These are phyloP conservation scores for Colletotrichum incanum DNA, from an alignment of 2,329 filamentous ascomycete genomes.

Conservation along the genomic window DNA sequence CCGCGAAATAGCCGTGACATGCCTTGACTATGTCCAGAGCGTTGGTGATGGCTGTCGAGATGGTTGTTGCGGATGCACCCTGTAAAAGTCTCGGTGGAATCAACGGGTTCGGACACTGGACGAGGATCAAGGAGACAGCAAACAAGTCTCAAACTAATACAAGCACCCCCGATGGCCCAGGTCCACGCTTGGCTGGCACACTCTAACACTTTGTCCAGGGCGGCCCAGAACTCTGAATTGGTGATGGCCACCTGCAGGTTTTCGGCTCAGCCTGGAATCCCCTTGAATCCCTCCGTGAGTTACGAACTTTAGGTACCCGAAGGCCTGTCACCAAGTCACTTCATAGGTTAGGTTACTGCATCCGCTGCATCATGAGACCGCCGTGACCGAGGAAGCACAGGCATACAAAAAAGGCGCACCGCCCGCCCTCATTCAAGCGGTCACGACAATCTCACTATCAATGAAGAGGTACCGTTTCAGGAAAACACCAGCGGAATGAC, in stretches of 20 bases:
- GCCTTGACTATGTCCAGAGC: neutral
- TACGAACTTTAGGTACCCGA: slow-evolving; percentile 15
- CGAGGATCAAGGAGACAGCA: slow-evolving; percentile 36
- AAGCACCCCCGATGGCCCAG: slow-evolving; percentile 14
- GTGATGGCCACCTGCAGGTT: slow-evolving; percentile 28
- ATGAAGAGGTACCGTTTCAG: neutral
- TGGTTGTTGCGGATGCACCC: slow-evolving; percentile 22
- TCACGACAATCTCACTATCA: neutral
- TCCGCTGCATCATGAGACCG: slow-evolving; percentile 17
- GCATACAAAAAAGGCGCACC: neutral
- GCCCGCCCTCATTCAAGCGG: neutral
- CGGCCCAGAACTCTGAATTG: slow-evolving; percentile 40
- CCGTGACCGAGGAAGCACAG: neutral
- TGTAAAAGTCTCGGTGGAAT: neutral
- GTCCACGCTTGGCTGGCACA: slow-evolving; percentile 33
- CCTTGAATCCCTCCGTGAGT: slow-evolving; percentile 21
- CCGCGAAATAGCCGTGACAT: neutral
- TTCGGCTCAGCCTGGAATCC: slow-evolving; percentile 31
- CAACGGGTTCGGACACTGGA: slow-evolving; percentile 22
- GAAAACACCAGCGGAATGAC: slow-evolving; percentile 10
- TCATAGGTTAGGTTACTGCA: neutral
- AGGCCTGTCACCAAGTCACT: slow-evolving; percentile 11
- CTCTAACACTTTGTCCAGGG: slow-evolving; percentile 29
- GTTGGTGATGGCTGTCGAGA: neutral
- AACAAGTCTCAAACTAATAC: slow-evolving; percentile 28